Evolutionary conservation across 768 basidiomycete genomes (phyloP).

Genomic region (Boletus pseudopeckii): DNA sequence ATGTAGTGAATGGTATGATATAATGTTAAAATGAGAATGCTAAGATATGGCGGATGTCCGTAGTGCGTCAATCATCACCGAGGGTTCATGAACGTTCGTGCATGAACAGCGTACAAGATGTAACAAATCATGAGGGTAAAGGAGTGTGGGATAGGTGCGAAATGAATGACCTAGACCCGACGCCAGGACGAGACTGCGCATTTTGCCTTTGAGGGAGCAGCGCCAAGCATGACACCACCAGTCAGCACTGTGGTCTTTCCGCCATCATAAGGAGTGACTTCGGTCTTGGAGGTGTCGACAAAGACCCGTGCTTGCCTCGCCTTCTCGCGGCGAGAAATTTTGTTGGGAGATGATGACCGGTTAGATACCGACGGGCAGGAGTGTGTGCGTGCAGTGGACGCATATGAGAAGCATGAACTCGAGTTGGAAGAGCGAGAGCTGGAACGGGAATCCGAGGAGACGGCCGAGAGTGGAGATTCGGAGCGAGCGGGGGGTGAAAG

Average conservation of each 20-base stretch:
- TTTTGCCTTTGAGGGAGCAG: slow-evolving; percentile 36
- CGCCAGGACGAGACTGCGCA: slow-evolving; percentile 51
- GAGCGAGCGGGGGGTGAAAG: slow-evolving; percentile 54
- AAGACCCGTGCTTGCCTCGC: slow-evolving; percentile 68
- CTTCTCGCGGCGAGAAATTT: slow-evolving; percentile 66
- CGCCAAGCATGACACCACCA: slow-evolving; percentile 84
- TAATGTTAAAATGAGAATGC: slow-evolving; percentile 32
- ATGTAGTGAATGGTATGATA: slow-evolving; percentile 31
- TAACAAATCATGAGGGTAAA: slow-evolving; percentile 22
- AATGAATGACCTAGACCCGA: slow-evolving; percentile 39
- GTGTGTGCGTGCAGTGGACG: slow-evolving; percentile 53
- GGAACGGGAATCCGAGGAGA: slow-evolving; percentile 50
- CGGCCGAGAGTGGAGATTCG: slow-evolving; percentile 55
- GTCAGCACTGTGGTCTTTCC: slow-evolving; percentile 87
- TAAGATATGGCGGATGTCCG: slow-evolving; percentile 31
- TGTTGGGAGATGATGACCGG: slow-evolving; percentile 43
- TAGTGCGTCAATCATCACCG: slow-evolving; percentile 27
- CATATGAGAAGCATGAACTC: slow-evolving; percentile 69
- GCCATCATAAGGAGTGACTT: slow-evolving; percentile 82
- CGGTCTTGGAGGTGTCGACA: slow-evolving; percentile 69
- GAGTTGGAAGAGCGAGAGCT: slow-evolving; percentile 68
- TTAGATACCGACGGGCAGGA: slow-evolving; percentile 41
- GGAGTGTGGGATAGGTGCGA: slow-evolving; percentile 19
- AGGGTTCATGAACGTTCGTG: slow-evolving; percentile 8
- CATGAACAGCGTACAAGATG: slow-evolving; percentile 22